Base-by-base conservation (phyloP, 2,329 filamentous ascomycete species). In the Epichloe amarillans region DNA sequence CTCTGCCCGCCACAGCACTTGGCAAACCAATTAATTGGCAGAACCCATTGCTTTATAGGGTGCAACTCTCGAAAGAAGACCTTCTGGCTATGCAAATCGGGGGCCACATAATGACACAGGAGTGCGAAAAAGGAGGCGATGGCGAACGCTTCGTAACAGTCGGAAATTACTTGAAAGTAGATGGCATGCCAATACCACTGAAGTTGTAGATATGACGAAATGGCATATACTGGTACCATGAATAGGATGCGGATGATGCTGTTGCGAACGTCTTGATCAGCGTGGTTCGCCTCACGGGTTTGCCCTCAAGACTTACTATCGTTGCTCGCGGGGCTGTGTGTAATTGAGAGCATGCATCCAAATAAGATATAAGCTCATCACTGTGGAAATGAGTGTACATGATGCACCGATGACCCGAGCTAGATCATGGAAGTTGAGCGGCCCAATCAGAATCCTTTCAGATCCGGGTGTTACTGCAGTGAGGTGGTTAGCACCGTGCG, bases 121-220 rank as follows among this genome's bases (percentile, higher is more conserved):
- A 94, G 72, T 8, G 84, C 81, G 68, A 94, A 94, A 72, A 94
- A 95, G 56, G 85, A 86, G 33, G 86, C 83, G 56, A 94, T 90
- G 52, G 87, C 86, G 60, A 94, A 91, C 11, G 88, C 87, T 69
- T 94, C 88, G 66, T 94, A 94, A 68, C 86, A 91, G 64, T 93
- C 85, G 60, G 85, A 81, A 42, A 91, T 71, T 49, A 93, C 82
- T 61, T 87, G 77, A 64, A 84, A 93, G 69, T 94, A 94, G 51
- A 93, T 79, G 46, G 84, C 80, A 60, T 89, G 78, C 64, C 76
- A 79, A 71, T 93, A 91, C 69, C 78, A 89, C 57, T 77, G 73
- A 58, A 88, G 80, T 53, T 82, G 82, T 38, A 91, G 74, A 62
- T 86, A 86, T 36, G 85, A 82, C 19, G 88, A 82, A 39, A 82